Percentiles rank a stretch among this genome's conserved stretches.
Conservation (phyloP, 306 rosid species). For the Amphicarpaea edgeworthii region DNA sequence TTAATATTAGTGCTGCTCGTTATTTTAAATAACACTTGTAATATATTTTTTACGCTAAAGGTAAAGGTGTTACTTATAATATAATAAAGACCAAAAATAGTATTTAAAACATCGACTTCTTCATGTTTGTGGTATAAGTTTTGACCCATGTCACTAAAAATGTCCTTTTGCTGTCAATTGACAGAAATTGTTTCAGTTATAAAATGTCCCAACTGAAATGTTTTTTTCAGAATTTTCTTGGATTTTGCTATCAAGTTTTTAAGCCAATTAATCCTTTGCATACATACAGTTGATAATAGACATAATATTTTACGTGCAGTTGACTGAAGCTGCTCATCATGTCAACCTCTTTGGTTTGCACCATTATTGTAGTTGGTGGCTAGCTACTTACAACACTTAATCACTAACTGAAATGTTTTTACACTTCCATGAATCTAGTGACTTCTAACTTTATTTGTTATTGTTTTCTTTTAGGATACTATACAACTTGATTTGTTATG, state of each 20-base stretch:
- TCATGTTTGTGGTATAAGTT: neutral
- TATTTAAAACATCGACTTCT: neutral
- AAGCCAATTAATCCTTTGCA: neutral
- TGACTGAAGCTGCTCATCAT: conserved; percentile 1
- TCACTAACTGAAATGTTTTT: neutral
- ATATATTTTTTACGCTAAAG: too few relatives aligned
- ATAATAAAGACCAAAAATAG: too few relatives aligned
- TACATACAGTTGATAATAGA: neutral
- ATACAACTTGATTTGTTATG: conserved; percentile 25
- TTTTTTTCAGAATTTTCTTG: neutral
- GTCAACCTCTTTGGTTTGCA: neutral
- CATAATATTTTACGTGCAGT: conserved; percentile 2
- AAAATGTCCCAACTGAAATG: too few relatives aligned
- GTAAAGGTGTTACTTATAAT: too few relatives aligned
- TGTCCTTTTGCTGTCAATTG: neutral
- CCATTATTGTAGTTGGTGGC: neutral
- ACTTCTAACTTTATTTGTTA: neutral
- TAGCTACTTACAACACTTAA: neutral
- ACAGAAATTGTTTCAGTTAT: neutral
- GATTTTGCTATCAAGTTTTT: neutral
- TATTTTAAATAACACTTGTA: too few relatives aligned
- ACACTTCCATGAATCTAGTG: conserved; percentile 5
- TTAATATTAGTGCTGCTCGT: too few relatives aligned
- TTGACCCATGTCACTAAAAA: neutral
- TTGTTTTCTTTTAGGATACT: neutral